Evolutionary conservation across 1,284 basidiomycete species (phyloP), one percentile per base, ranked within the genome.

Genomic region (Calocybe gambosa): DNA sequence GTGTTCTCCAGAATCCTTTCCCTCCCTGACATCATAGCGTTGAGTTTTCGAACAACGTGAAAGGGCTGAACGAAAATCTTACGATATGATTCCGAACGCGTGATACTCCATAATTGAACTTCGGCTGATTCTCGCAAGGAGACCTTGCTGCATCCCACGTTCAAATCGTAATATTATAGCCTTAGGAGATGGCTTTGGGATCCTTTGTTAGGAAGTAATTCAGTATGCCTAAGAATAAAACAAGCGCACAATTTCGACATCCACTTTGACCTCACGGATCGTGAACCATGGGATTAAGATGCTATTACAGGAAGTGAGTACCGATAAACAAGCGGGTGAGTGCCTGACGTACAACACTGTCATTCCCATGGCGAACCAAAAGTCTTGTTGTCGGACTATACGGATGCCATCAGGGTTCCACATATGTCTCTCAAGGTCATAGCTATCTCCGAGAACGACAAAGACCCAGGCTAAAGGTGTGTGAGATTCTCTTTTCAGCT

Each of bases 301-400:
- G 53, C 83, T 86, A 19, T 18, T 28, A 35, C 21, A 36, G 39
- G 23, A 21, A 20, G 12, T 42, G 15, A 53, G 29, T 36, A 15
- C 4, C 33, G 46, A 46, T 33, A 37, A 52, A 47, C 25, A 46
- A 37, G 52, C 45, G 45, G 53, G 15, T 26, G 47, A 46, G 54
- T 37, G 43, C 51, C 45, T 47, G 13, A 67, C 80, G 62, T 51
- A 85, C 86, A 87, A 80, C 19, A 78, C 58, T 2, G 84, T 82
- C 82, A 89, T 87, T 43, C 76, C 75, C 51, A 85, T 64, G 8
- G 73, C 74, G 61, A 80, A 88, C 84, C 85, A 89, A 63, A 89
- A 86, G 47, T 87, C 77, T 60, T 89, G 85, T 51, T 87, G 82
- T 25, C 68, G 71, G 37, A 84, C 58, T 46, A 88, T 67, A 46